phyloP scores from a whole-genome alignment of 257 asterid genomes.

The Lavandula angustifolia region DNA sequence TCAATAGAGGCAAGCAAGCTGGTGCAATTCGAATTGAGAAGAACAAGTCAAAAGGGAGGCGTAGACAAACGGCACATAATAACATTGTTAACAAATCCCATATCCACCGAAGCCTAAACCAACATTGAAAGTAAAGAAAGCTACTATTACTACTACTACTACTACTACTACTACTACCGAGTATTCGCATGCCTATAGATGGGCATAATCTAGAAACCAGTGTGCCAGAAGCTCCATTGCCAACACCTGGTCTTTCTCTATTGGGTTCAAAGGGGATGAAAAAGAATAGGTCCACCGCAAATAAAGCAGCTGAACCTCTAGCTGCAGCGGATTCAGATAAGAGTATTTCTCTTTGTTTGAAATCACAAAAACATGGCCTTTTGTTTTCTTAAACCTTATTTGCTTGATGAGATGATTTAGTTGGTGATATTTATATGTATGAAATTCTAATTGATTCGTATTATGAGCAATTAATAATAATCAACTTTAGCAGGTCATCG shows the following conservation, averaged over 20 bases:
- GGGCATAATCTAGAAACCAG: slow-evolving; percentile 33
- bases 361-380: too few relatives aligned
- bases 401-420: too few relatives aligned
- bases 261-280: slow-evolving; percentile 64
- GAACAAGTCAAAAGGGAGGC: slow-evolving; percentile 39
- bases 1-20: slow-evolving; percentile 69
- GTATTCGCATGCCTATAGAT: slow-evolving; percentile 33
- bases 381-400: too few relatives aligned
- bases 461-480: too few relatives aligned
- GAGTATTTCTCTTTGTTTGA: not conserved
- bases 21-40: slow-evolving; percentile 71
- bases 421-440: too few relatives aligned
- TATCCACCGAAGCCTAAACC: slow-evolving; percentile 48
- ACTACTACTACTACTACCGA: not conserved
- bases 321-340: slow-evolving; percentile 35
- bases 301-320: slow-evolving; percentile 43
- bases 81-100: slow-evolving; percentile 65
- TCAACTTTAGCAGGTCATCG: too few relatives aligned
- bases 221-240: slow-evolving; percentile 50
- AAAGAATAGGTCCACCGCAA: slow-evolving; percentile 48
- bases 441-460: too few relatives aligned
- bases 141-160: slow-evolving; percentile 6
- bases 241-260: slow-evolving; percentile 32
- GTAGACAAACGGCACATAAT: slow-evolving; percentile 43
- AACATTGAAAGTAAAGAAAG: slow-evolving; percentile 25